phyloP scores from a whole-genome alignment of 2,329 filamentous ascomycete genomes.

The Madurella mycetomatis region DNA sequence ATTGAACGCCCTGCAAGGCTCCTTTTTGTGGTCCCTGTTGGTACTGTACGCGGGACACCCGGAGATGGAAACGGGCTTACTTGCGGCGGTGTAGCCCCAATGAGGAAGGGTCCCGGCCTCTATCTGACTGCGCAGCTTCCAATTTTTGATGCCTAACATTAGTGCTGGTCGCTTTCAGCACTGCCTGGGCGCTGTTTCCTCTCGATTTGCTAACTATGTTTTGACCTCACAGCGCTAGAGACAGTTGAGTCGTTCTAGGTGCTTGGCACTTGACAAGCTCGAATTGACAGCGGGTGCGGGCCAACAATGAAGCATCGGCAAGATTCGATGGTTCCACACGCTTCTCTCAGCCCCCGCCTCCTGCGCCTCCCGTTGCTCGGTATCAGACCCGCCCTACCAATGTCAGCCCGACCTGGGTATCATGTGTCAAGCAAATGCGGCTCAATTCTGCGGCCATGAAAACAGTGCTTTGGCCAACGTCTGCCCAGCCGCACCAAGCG shows the following conservation, averaged over 20 bases:
- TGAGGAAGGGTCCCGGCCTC: conserved; percentile 5
- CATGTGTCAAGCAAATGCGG: neutral
- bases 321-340: neutral
- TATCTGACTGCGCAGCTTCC: neutral
- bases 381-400: conserved; percentile 6
- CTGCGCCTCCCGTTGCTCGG: neutral
- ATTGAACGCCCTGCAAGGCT: neutral
- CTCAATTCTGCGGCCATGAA: neutral
- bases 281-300: neutral
- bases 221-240: conserved; percentile 12
- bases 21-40: conserved; percentile 3
- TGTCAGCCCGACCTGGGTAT: neutral
- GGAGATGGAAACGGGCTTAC: neutral
- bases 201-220: neutral
- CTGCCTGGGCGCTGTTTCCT: neutral
- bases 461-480: neutral
- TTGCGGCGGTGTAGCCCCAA: conserved; percentile 6
- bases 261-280: conserved; percentile 7
- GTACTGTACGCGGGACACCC: conserved; percentile 7
- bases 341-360: conserved; percentile 5
- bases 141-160: conserved; percentile 8
- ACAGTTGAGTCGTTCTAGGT: neutral
- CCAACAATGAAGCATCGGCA: neutral
- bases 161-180: neutral
- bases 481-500: neutral